Evolutionary conservation across 257 asterid species (phyloP), one percentile per base, ranked within the genome.

Genomic region (Thymus quinquecostatus): DNA sequence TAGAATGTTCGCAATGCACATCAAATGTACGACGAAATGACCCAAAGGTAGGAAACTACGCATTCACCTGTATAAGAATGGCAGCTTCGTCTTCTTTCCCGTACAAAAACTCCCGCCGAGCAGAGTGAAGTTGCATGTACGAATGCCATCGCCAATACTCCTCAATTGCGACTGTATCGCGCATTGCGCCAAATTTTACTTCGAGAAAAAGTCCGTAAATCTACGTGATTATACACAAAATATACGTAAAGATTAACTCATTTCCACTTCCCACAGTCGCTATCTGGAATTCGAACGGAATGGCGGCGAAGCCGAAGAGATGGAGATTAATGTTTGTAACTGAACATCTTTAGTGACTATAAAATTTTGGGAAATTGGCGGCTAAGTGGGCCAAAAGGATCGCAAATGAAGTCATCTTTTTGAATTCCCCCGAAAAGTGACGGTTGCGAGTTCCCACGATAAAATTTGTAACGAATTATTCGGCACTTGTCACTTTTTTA

Each of bases 71-170:
- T 78, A 95, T 89, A 58, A 82, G 47, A 80, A 85, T 83, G 73
- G 96, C 97, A 72, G 99, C 99, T 69, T 73, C 82, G 66, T 82
- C 84, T 79, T 88, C 91, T 82, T 84, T 95, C 58, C 77, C 47
- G 69, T 65, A 66, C 67, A 85, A 75, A 79, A 89, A 92, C 68
- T 72, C 85, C 68, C 69, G 83, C 36, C 97, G 92, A 11, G 86
- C 86, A 10, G 50, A 67, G 71, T 74, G 71, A 63, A 89, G 87
- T 75, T 95, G 83, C 90, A 72, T 40, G 77, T 88, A 95, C 59
- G 81, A 79, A 74, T 76, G 89, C 88, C 84, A 60, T 48, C 92
- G 80, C 50, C 81, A 82, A 69, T 84, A 84, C 79, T 87, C 88
- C 83, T 95, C 97, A 70, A 95, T 80, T 48, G 99, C 98, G 53